Percentiles rank a stretch among this genome's conserved stretches.
Conservation (phyloP, 176 grass and related monocot species). For the Saccharum spontaneum region DNA sequence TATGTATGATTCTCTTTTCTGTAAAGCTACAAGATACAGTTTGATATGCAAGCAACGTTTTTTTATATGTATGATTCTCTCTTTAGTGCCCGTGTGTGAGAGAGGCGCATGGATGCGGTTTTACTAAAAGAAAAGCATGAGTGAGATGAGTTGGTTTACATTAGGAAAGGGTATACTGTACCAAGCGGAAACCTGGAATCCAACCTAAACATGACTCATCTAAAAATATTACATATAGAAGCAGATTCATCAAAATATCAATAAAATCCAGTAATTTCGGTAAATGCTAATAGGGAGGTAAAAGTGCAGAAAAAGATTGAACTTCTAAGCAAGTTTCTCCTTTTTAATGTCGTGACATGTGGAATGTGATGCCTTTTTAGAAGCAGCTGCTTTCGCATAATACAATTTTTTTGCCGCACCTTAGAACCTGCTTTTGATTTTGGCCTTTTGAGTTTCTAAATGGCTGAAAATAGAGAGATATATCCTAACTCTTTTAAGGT, state of each 20-base stretch:
- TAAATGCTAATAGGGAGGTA: neutral
- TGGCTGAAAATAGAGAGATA: no score
- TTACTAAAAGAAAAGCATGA: neutral
- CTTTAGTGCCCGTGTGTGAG: neutral
- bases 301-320: neutral
- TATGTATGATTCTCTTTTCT: neutral
- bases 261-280: neutral
- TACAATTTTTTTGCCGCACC: no score
- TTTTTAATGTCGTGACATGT: neutral
- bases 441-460: no score
- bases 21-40: conserved; percentile 35
- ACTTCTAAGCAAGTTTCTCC: neutral
- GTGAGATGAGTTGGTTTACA: neutral
- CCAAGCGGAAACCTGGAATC: neutral
- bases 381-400: no score
- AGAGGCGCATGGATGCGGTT: no score
- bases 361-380: neutral
- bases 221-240: neutral
- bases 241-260: neutral
- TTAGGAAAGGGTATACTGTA: neutral
- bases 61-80: neutral
- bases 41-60: conserved; percentile 29
- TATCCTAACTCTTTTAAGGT: no score
- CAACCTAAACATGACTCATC: neutral
- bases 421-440: no score